Evolutionary conservation across 495 filamentous ascomycete genomes (phyloP).

Genomic region (Penicillium herquei): DNA sequence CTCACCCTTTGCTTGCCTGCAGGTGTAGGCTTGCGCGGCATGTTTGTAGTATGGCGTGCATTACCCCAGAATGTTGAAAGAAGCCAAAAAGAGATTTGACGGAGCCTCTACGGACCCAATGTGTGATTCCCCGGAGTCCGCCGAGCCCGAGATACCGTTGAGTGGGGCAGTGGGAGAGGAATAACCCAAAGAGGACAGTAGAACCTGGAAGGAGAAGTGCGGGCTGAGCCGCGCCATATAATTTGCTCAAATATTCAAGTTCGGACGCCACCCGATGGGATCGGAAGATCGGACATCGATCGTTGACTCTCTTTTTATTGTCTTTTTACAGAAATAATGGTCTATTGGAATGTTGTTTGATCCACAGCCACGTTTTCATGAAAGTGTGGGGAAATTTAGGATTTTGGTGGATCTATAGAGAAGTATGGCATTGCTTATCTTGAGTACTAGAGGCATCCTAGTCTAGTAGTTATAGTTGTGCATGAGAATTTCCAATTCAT

Average conservation of each 20-base stretch:
- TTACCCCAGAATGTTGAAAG: conserved; percentile 15
- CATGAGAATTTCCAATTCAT: too few species aligned
- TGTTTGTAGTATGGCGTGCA: conserved; percentile 13
- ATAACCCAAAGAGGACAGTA: conserved; percentile 8
- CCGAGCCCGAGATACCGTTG: conserved; percentile 5
- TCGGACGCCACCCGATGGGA: conserved; percentile 14
- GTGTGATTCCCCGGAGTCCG: conserved; percentile 10
- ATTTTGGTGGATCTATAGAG: too few species aligned
- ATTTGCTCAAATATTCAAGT: neutral
- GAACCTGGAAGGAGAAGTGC: conserved; percentile 2
- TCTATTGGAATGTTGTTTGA: too few species aligned
- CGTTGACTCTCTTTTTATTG: neutral
- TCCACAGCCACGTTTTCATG: too few species aligned
- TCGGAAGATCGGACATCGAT: neutral
- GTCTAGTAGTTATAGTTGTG: too few species aligned
- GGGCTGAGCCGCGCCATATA: conserved; percentile 9
- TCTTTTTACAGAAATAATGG: too few species aligned
- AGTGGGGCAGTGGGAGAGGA: conserved; percentile 2
- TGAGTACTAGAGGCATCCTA: too few species aligned
- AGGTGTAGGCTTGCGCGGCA: conserved; percentile 29
- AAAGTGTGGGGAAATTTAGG: too few species aligned
- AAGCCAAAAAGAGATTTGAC: conserved; percentile 13
- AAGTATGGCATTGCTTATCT: too few species aligned
- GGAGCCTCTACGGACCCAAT: conserved; percentile 19
- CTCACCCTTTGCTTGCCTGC: conserved; percentile 26